phyloP scores from a whole-genome alignment of 768 basidiomycete genomes.

The Rhizopogon rudus region DNA sequence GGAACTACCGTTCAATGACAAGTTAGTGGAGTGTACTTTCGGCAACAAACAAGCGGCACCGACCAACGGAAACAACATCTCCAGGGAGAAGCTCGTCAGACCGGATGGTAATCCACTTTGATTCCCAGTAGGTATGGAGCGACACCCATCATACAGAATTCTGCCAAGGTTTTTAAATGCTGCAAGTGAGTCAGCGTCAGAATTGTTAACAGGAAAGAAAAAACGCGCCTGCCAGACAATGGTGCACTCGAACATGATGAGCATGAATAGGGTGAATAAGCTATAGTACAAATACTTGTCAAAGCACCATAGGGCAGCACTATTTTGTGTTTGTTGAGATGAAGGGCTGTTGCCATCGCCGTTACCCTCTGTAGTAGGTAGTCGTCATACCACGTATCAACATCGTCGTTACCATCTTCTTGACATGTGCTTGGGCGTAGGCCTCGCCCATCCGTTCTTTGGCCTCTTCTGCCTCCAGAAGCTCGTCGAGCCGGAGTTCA shows the following conservation, averaged over 20 bases:
- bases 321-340: too few species aligned
- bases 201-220: background rate
- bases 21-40: background rate
- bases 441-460: too few species aligned
- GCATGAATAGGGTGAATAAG: slow-evolving; percentile 96
- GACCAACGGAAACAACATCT: slow-evolving; percentile 82
- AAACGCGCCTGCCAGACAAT: slow-evolving; percentile 90
- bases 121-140: slow-evolving; percentile 85
- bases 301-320: slow-evolving; percentile 80
- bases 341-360: too few species aligned
- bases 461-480: too few species aligned
- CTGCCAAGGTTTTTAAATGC: slow-evolving; percentile 90
- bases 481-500: too few species aligned
- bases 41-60: slow-evolving; percentile 26
- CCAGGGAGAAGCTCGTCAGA: slow-evolving; percentile 89
- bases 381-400: too few species aligned
- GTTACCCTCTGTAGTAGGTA: too few species aligned
- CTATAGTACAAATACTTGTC: slow-evolving; percentile 99
- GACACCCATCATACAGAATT: slow-evolving; percentile 96
- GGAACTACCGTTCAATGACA: slow-evolving; percentile 63
- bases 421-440: too few species aligned
- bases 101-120: slow-evolving; percentile 74
- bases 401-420: too few species aligned
- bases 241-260: slow-evolving; percentile 97
- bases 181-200: slow-evolving; percentile 26